A percentile compares a stretch with the other conserved stretches of the same genome.
Evolutionary conservation across 2,329 filamentous ascomycete species (phyloP).

Genomic region (Xylaria sp.): DNA sequence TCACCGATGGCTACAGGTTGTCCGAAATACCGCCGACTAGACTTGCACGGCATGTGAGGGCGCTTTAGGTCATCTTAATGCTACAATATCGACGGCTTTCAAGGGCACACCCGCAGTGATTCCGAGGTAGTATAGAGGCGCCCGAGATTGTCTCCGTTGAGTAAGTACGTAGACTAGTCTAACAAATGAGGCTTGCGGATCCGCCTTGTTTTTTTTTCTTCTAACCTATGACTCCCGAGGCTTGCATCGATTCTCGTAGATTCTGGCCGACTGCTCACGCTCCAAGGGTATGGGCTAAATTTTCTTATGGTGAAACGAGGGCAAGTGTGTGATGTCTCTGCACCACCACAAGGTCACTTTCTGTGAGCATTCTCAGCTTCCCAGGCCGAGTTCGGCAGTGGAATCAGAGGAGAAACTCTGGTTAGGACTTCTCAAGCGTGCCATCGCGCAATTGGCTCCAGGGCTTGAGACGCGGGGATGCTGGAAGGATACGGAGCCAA

Average conservation of each 20-base stretch:
- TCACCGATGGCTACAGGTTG: background rate
- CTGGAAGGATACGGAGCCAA: conserved; percentile 28
- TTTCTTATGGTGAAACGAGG: background rate
- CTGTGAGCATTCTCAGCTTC: conserved; percentile 17
- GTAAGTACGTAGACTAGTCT: background rate
- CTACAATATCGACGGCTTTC: conserved; percentile 23
- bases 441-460: conserved; percentile 10
- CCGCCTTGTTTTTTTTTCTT: conserved; percentile 27
- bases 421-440: conserved; percentile 25
- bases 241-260: conserved; percentile 20
- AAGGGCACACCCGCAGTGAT: conserved; percentile 21
- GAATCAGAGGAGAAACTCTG: conserved; percentile 22
- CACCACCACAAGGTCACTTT: conserved; percentile 25
- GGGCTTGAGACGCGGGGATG: conserved; percentile 27
- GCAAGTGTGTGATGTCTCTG: background rate
- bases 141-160: conserved; percentile 1
- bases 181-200: conserved; percentile 18
- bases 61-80: background rate
- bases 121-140: conserved; percentile 26
- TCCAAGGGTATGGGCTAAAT: background rate
- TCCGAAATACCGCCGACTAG: conserved; percentile 22
- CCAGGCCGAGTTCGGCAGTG: conserved; percentile 21
- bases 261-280: background rate
- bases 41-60: background rate
- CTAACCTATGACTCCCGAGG: conserved; percentile 3